Evolutionary conservation across 2,329 filamentous ascomycete genomes (phyloP).

Genomic region (Colletotrichum musicola): DNA sequence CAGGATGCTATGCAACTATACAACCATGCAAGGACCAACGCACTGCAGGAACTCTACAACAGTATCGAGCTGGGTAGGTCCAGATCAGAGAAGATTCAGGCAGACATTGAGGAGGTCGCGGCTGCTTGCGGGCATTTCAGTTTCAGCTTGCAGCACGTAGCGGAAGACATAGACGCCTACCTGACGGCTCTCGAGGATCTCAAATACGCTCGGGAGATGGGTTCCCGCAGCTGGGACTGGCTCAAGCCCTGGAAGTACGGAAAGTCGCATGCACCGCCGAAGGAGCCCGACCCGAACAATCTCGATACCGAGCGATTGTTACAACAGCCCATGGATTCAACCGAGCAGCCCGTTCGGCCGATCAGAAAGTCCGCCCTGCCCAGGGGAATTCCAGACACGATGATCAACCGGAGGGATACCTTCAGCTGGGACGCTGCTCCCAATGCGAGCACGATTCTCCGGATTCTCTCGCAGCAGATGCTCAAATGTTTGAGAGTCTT

Average conservation of each 20-base stretch:
- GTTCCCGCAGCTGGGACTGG: slow-evolving; percentile 83
- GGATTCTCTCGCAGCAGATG: slow-evolving; percentile 59
- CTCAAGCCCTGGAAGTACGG: slow-evolving; percentile 77
- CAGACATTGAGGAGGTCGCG: slow-evolving; percentile 96
- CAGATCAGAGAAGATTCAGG: slow-evolving; percentile 80
- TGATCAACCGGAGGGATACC: slow-evolving; percentile 65
- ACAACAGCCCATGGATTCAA: slow-evolving; percentile 39
- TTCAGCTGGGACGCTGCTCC: slow-evolving; percentile 69
- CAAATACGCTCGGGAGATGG: slow-evolving; percentile 76
- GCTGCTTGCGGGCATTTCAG: slow-evolving; percentile 98
- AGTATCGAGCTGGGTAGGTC: slow-evolving; percentile 79
- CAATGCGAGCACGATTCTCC: slow-evolving; percentile 57
- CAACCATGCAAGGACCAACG: slow-evolving; percentile 78
- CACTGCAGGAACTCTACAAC: slow-evolving; percentile 83
- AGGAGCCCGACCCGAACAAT: slow-evolving; percentile 47
- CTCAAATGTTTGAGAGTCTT: slow-evolving; percentile 62
- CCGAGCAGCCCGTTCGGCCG: slow-evolving; percentile 55
- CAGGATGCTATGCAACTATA: slow-evolving; percentile 85
- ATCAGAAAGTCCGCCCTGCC: slow-evolving; percentile 68
- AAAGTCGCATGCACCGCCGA: slow-evolving; percentile 13
- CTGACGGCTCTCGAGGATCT: slow-evolving; percentile 88
- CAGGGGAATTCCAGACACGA: slow-evolving; percentile 66
- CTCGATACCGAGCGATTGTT: slow-evolving; percentile 58
- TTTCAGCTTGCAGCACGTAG: slow-evolving; percentile 90
- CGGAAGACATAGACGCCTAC: slow-evolving; percentile 87